phyloP scores from a whole-genome alignment of 345 rosid species.

The Pugionium cornutum region DNA sequence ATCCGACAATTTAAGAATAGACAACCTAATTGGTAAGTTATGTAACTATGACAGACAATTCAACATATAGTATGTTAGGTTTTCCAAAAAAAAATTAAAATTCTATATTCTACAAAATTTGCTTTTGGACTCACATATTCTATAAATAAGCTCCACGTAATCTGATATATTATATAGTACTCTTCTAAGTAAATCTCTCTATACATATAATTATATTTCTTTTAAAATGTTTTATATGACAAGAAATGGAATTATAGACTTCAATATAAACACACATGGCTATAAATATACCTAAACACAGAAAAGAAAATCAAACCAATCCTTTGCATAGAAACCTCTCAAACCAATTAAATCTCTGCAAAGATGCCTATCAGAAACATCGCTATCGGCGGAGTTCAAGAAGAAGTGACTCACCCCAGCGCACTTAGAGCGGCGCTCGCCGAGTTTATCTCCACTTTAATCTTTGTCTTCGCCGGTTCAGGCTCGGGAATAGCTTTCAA shows the following conservation, averaged over 20 bases:
- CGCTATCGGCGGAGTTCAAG: conserved; percentile 65
- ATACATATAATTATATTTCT: too few species aligned
- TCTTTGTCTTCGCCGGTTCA: conserved; percentile 87
- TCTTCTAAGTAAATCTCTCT: too few species aligned
- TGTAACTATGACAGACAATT: conserved; percentile 1
- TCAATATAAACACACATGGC: too few species aligned
- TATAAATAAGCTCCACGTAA: too few species aligned
- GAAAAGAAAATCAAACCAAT: conserved; percentile 25
- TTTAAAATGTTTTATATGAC: too few species aligned
- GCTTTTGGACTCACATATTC: too few species aligned
- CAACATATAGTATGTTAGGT: not conserved
- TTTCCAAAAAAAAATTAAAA: too few species aligned
- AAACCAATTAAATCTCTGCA: conserved; percentile 16
- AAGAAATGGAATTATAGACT: too few species aligned
- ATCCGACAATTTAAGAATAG: conserved; percentile 5
- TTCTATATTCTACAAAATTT: too few species aligned
- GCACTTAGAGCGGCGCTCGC: conserved; percentile 80
- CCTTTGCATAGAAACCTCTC: not conserved
- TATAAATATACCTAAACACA: conserved; percentile 1
- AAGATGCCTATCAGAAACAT: conserved; percentile 86
- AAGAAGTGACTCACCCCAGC: conserved; percentile 67
- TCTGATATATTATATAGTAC: too few species aligned
- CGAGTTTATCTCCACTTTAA: conserved; percentile 82
- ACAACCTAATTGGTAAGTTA: not conserved
- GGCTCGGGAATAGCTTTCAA: conserved; percentile 92